Base-by-base conservation (phyloP, 1,139 yeast species). In the Lodderomyces elongisporus region DNA sequence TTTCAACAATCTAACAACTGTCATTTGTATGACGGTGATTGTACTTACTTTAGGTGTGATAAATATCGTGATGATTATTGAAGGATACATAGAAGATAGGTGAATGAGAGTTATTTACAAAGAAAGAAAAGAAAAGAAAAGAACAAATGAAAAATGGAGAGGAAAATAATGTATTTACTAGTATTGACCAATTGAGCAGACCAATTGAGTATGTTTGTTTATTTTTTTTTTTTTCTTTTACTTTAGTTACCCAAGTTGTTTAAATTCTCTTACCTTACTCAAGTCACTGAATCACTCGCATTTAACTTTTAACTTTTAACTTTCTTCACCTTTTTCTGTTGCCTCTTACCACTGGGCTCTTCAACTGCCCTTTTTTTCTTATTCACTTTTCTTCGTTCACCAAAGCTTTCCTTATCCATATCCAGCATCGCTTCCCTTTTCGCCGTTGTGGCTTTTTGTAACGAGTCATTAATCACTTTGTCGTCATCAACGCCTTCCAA, bases 361-460 rank as follows among this genome's bases (percentile, higher is more conserved):
- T 20, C 22, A 20, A 20, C 14, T n/a, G 39, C 56, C 38, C 54
- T 54, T 51, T 72, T 82, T 47, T 60, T 62, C 46, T 68, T 76
- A 41, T 79, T 77, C 24, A 65, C 70, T 47, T 68, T 72, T 41
- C 70, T 73, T 46, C 76, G 72, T 48, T 85, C 91, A 8, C 97
- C 96, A 54, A 88, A 88, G 23, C 77, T 74, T 42, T 85, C 96
- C 46, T 74, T 77, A 41, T 91, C 96, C 96, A 91, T 88, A 30
- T 85, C 96, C 85, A 91, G 77, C 40, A 81, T 57, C 3, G 96
- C 83, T 56, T 88, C 95, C 46, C 96, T 73, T 60, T 85, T 88
- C 16, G 97, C 97, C 27, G 74, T 77, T 32, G 89, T 78, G 1
- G 85, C 81, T 31, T 70, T 68, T 36, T 73, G 77, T 42, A 91